Evolutionary conservation across 2,329 filamentous ascomycete species (phyloP).

Genomic region (Coccinonectria pachysandricola): DNA sequence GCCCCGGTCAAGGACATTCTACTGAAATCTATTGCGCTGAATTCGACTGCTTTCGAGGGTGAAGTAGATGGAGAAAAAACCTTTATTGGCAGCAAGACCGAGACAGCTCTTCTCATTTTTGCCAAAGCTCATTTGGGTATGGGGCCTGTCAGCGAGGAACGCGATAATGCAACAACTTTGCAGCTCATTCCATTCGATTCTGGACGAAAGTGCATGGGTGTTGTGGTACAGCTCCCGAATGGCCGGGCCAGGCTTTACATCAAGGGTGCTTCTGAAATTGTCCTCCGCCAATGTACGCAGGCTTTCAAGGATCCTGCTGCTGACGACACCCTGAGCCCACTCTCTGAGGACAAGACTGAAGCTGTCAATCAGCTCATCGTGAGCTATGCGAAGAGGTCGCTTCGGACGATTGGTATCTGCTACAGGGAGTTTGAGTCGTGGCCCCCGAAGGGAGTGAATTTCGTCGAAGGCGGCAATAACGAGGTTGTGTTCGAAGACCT

Average conservation of each 20-base stretch:
- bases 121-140: conserved; percentile 58
- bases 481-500: conserved; percentile 57
- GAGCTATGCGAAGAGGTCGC: conserved; percentile 66
- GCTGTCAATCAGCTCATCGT: conserved; percentile 59
- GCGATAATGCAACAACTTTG: conserved; percentile 46
- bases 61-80: conserved; percentile 55
- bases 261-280: conserved; percentile 56
- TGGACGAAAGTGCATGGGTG: conserved; percentile 61
- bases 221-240: conserved; percentile 41
- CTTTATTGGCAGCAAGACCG: conserved; percentile 70
- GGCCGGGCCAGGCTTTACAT: conserved; percentile 47
- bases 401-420: conserved; percentile 75
- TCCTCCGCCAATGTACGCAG: conserved; percentile 46
- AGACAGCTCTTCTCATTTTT: conserved; percentile 62
- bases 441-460: conserved; percentile 59
- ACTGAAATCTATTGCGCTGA: conserved; percentile 50
- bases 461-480: conserved; percentile 43
- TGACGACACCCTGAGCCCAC: conserved; percentile 29
- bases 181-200: conserved; percentile 71
- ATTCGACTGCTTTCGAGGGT: conserved; percentile 69
- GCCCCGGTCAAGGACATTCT: conserved; percentile 41
- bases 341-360: conserved; percentile 43
- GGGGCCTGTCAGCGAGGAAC: conserved; percentile 53
- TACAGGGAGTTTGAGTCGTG: conserved; percentile 78
- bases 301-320: conserved; percentile 39